Evolutionary conservation across 2,329 filamentous ascomycete species (phyloP).

Genomic region (Ascochyta fabae): DNA sequence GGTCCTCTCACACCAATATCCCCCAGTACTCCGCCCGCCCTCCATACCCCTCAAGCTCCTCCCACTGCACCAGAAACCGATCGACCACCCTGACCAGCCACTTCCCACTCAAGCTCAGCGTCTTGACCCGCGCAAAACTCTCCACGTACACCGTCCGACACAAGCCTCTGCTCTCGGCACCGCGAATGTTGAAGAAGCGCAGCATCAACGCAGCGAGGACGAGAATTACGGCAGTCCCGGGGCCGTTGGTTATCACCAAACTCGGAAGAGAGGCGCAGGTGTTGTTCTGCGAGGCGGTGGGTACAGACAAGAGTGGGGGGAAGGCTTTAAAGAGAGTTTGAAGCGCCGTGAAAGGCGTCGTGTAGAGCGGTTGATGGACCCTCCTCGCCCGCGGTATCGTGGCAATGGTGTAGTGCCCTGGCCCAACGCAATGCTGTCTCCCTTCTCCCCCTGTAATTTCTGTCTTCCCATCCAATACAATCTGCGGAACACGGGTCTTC

Average conservation of each 20-base stretch:
- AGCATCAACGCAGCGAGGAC: conserved; percentile 63
- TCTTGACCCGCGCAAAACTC: conserved; percentile 86
- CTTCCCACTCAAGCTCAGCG: conserved; percentile 82
- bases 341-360: conserved; percentile 73
- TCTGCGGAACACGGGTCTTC: not conserved
- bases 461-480: not conserved
- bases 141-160: conserved; percentile 87
- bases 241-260: conserved; percentile 84
- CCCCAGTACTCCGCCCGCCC: conserved; percentile 54
- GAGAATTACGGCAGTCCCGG: conserved; percentile 84
- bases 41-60: conserved; percentile 59
- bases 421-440: conserved; percentile 22
- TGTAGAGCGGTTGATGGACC: conserved; percentile 81
- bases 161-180: conserved; percentile 53
- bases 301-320: conserved; percentile 55
- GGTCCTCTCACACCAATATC: conserved; percentile 43
- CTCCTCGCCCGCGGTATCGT: conserved; percentile 76
- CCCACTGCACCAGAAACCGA: conserved; percentile 83
- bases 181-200: conserved; percentile 56
- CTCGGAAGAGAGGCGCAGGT: conserved; percentile 17
- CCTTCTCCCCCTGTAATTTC: conserved; percentile 1
- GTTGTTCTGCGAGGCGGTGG: conserved; percentile 18
- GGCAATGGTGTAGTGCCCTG: conserved; percentile 65
- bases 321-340: conserved; percentile 70
- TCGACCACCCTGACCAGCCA: conserved; percentile 76